phyloP scores from a whole-genome alignment of 805 yeast genomes.

The Metschnikowia lachancei region DNA sequence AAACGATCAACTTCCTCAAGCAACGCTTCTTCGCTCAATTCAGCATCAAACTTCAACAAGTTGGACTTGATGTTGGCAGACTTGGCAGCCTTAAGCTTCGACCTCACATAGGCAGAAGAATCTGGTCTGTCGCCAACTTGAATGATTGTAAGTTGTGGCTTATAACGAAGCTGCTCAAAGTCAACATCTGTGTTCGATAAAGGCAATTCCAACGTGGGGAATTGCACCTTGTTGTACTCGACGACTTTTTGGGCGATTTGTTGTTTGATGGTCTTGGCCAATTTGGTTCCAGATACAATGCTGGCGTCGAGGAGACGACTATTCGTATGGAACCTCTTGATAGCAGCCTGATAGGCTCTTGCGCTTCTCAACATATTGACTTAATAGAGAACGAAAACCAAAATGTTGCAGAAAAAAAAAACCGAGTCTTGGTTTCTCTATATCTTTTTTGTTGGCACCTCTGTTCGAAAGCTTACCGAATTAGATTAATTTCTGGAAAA shows the following conservation, averaged over 20 bases:
- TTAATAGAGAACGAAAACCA: not conserved
- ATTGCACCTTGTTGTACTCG: slow-evolving; percentile 33
- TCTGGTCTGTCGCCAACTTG: slow-evolving; percentile 92
- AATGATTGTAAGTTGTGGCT: slow-evolving; percentile 75
- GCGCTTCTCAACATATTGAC: slow-evolving; percentile 14
- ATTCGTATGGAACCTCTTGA: slow-evolving; percentile 14
- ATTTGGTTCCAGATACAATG: slow-evolving; percentile 42
- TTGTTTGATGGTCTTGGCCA: slow-evolving; percentile 38
- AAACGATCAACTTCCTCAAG: slow-evolving; percentile 58
- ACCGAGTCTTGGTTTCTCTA: not conserved
- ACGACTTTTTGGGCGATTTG: slow-evolving; percentile 41
- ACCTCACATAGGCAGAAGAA: slow-evolving; percentile 84
- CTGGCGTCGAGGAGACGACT: slow-evolving; percentile 29
- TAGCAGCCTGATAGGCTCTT: slow-evolving; percentile 11
- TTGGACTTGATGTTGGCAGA: slow-evolving; percentile 76
- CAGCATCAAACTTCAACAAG: slow-evolving; percentile 61
- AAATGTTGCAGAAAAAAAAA: not conserved
- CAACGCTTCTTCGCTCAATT: slow-evolving; percentile 57
- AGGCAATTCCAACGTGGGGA: slow-evolving; percentile 20
- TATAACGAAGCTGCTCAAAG: slow-evolving; percentile 45
- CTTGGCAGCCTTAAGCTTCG: slow-evolving; percentile 86
- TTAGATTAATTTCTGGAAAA: not conserved
- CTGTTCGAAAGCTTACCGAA: not conserved
- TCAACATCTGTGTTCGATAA: slow-evolving; percentile 18
- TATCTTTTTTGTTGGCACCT: not conserved